Conservation (phyloP, 2,329 filamentous ascomycete genomes). For the Xylariales sp. region DNA sequence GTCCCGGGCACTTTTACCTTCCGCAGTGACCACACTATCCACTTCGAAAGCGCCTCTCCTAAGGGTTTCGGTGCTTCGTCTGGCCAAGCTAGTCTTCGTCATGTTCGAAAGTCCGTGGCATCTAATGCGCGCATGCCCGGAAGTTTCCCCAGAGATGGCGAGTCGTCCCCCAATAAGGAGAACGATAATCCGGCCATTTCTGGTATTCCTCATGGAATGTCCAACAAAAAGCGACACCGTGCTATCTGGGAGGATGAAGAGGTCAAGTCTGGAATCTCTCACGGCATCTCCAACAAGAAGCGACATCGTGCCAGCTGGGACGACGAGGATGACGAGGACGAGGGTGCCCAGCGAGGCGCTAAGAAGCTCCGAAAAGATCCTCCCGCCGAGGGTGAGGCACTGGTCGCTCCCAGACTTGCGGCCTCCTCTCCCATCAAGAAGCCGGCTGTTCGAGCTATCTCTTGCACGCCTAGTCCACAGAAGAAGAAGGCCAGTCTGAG, state of each 20-base stretch:
- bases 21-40: conserved; percentile 61
- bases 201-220: conserved; percentile 56
- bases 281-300: conserved; percentile 64
- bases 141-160: conserved; percentile 39
- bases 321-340: conserved; percentile 44
- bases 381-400: conserved; percentile 39
- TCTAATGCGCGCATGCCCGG: conserved; percentile 47
- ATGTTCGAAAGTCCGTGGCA: conserved; percentile 49
- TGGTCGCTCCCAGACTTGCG: conserved; percentile 34
- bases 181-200: conserved; percentile 27
- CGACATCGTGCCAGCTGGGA: conserved; percentile 54
- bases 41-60: conserved; percentile 44
- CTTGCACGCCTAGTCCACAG: conserved; percentile 36
- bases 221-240: conserved; percentile 61
- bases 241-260: conserved; percentile 41
- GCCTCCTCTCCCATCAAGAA: conserved; percentile 32
- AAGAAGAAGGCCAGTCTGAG: conserved; percentile 50
- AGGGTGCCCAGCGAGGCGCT: conserved; percentile 42
- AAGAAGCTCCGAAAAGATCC: conserved; percentile 53
- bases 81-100: conserved; percentile 58
- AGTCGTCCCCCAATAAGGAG: conserved; percentile 32
- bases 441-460: conserved; percentile 9
- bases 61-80: conserved; percentile 52
- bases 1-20: conserved; percentile 59
- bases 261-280: conserved; percentile 42